Base-by-base conservation (phyloP, 129 eudicot genomes). In the Flaveria bidentis region DNA sequence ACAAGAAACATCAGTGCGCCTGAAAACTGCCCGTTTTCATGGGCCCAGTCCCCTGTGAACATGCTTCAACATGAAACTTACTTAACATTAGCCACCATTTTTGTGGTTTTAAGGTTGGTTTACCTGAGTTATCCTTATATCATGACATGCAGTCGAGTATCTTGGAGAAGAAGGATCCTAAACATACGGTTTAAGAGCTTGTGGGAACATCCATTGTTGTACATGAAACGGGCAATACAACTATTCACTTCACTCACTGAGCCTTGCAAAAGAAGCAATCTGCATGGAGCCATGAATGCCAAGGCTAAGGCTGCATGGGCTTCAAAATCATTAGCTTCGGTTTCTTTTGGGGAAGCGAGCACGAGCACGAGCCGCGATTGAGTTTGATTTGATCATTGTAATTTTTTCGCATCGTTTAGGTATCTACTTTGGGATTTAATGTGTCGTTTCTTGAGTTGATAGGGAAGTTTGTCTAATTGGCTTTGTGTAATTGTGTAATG, bases 231-330 rank as follows among this genome's bases (percentile, higher is more conserved):
- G 63, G 91, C 88, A 13, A 82, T 82, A 78, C 93, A 86, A 15
- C 71, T 89, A 16, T 83, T 82, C 61, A 81, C 73, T 68, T 83
- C 81, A 11, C 73, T 88, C 9, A 86, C 81, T 20, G 93, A 86
- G 78, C 98, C 98, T 22, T 78, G 94, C 85, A 92, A 87, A 73
- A 85, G 96, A 86, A 86, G 88, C 68, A 90, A 90, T 82, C 78
- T 92, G 78, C 97, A 89, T 81, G 97, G 97, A 71, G 97, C 97
- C 11, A 80, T 84, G 79, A 89, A 89, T 53, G 97, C 97, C 12
- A 84, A 87, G 60, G 78, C 83, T 20, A 84, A 87, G 60, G 83
- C 83, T 79, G 92, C 89, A 15, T 92, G 97, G 97, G 97, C 97
- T 17, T 92, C 97, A 5, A 89, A 92, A 73, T 92, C 97, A 2